A percentile compares a stretch with the other conserved stretches of the same genome.
Conservation (phyloP, 768 basidiomycete species). For the Mycena leptocephala region DNA sequence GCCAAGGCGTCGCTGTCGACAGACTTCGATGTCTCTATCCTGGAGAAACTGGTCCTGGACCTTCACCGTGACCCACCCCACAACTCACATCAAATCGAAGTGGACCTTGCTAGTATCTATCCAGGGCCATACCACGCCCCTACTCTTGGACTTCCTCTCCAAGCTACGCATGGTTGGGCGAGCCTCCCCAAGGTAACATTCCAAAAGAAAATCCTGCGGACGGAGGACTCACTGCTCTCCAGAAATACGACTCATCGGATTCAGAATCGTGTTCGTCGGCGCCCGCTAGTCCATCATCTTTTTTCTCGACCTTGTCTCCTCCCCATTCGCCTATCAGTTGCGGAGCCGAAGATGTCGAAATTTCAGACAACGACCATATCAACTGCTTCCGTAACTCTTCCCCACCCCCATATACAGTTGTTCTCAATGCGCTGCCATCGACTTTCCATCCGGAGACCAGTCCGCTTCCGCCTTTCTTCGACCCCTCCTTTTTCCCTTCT, state of each 20-base stretch:
- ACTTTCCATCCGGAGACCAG: not conserved
- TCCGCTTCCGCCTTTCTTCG: not conserved
- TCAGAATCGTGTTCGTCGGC: slow-evolving; percentile 16
- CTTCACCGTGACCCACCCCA: not conserved
- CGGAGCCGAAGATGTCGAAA: not conserved
- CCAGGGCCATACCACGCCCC: not conserved
- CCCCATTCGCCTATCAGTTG: slow-evolving; percentile 15
- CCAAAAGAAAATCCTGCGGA: not conserved
- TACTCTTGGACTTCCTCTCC: not conserved
- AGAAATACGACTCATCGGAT: slow-evolving; percentile 17
- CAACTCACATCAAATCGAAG: not conserved
- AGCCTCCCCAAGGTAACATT: not conserved
- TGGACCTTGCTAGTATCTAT: not conserved
- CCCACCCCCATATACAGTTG: not conserved
- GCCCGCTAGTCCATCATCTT: slow-evolving; percentile 13
- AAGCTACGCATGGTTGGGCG: not conserved
- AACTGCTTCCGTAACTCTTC: not conserved
- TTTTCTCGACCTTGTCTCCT: slow-evolving; percentile 12
- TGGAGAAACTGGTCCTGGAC: not conserved
- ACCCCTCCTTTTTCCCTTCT: not conserved
- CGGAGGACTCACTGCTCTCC: not conserved
- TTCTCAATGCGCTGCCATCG: not conserved
- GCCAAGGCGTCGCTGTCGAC: not conserved
- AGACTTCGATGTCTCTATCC: not conserved
- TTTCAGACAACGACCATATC: not conserved